Evolutionary conservation across 164 flowering plant species (phyloP).

Genomic region (Annona squamosa): DNA sequence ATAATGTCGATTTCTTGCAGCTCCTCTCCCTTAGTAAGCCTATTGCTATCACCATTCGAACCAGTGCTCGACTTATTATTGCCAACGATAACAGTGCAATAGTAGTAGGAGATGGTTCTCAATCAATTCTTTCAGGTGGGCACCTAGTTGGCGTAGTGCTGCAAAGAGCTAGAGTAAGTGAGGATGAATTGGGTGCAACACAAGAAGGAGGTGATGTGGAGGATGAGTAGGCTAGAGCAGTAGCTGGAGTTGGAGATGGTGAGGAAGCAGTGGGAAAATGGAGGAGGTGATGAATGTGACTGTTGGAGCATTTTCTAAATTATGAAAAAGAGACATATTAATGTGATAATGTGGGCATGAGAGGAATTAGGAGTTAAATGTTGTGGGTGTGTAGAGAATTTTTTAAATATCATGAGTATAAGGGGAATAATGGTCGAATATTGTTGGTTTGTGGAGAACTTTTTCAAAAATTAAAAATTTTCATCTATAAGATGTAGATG

Average conservation of each 20-base stretch:
- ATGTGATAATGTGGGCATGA: too few relatives aligned
- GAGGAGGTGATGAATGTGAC: slow-evolving; percentile 18
- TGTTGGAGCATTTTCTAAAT: too few relatives aligned
- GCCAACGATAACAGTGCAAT: not conserved
- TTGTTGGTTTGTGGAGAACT: too few relatives aligned
- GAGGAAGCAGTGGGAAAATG: slow-evolving; percentile 28
- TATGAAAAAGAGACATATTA: too few relatives aligned
- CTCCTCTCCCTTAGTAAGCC: slow-evolving; percentile 22
- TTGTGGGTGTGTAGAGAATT: too few relatives aligned
- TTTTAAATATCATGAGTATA: too few relatives aligned
- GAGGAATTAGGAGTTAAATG: too few relatives aligned
- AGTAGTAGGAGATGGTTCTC: not conserved
- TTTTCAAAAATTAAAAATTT: too few relatives aligned
- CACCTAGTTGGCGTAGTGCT: slow-evolving; percentile 17
- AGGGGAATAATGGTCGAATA: too few relatives aligned
- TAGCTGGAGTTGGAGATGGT: slow-evolving; percentile 40
- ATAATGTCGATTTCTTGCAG: slow-evolving; percentile 12
- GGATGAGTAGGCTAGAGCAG: slow-evolving; percentile 36
- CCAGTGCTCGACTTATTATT: slow-evolving; percentile 1
- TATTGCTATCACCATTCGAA: slow-evolving; percentile 17
- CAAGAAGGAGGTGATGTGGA: slow-evolving; percentile 38
- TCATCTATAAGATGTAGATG: too few relatives aligned
- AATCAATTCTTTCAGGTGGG: not conserved
- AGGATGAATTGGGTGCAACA: slow-evolving; percentile 29
- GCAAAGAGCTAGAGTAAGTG: slow-evolving; percentile 36